A percentile compares a stretch with the other conserved stretches of the same genome.
Evolutionary conservation across 805 yeast genomes (phyloP).

Genomic region (Yamadazyma laniorum): DNA sequence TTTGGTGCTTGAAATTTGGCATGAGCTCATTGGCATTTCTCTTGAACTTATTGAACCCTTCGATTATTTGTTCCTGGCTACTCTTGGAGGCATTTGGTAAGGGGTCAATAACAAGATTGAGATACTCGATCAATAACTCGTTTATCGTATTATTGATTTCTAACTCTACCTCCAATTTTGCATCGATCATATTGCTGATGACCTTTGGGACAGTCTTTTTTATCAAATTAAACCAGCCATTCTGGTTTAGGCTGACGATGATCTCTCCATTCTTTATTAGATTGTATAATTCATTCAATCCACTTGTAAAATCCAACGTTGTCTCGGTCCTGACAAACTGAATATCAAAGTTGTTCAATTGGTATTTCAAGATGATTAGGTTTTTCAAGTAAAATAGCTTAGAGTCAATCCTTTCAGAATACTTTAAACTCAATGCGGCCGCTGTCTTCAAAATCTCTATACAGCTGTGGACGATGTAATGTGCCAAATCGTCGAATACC

Average conservation of each 20-base stretch:
- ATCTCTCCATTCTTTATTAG: conserved; percentile 42
- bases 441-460: conserved; percentile 59
- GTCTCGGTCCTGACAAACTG: conserved; percentile 71
- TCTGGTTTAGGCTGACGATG: conserved; percentile 33
- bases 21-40: conserved; percentile 51
- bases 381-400: conserved; percentile 70
- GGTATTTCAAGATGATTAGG: conserved; percentile 65
- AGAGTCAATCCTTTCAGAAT: conserved; percentile 55
- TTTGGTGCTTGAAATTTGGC: conserved; percentile 53
- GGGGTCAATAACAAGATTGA: conserved; percentile 48
- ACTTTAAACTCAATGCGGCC: conserved; percentile 38
- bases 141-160: conserved; percentile 72
- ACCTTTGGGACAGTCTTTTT: conserved; percentile 75
- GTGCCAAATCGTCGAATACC: conserved; percentile 88
- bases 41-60: conserved; percentile 33
- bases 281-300: conserved; percentile 50
- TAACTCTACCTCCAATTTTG: conserved; percentile 63
- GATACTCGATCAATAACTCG: conserved; percentile 56
- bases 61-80: background rate
- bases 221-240: conserved; percentile 48
- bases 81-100: conserved; percentile 1
- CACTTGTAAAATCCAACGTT: conserved; percentile 73
- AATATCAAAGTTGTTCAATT: conserved; percentile 73
- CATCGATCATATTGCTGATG: conserved; percentile 80
- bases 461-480: conserved; percentile 78